phyloP scores from a whole-genome alignment of 345 rosid species.

The Luvunga scandens region DNA sequence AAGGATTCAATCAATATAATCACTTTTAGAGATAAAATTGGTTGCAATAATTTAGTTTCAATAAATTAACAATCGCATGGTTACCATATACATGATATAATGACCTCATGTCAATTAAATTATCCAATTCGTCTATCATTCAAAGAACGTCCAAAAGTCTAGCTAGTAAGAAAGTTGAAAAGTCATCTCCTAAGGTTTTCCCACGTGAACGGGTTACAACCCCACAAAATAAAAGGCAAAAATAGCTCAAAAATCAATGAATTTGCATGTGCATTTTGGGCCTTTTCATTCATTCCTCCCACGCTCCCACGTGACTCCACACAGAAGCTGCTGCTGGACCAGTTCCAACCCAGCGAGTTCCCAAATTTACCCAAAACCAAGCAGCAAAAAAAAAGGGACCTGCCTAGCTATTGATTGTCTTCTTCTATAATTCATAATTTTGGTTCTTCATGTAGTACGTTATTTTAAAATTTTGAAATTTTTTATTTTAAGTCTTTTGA shows the following conservation, averaged over 20 bases:
- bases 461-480: too few relatives aligned
- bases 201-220: background rate
- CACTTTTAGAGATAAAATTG: too few relatives aligned
- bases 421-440: background rate
- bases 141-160: background rate
- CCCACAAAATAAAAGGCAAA: background rate
- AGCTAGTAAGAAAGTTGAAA: background rate
- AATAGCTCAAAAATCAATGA: constrained; percentile 26
- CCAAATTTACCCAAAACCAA: too few relatives aligned
- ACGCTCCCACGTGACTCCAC: constrained; percentile 29
- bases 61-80: too few relatives aligned
- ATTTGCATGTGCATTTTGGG: constrained; percentile 33
- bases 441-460: background rate
- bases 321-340: background rate
- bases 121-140: background rate
- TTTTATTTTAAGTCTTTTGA: too few relatives aligned
- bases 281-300: constrained; percentile 11
- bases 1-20: too few relatives aligned
- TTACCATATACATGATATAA: too few relatives aligned
- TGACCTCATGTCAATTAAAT: background rate
- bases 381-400: too few relatives aligned
- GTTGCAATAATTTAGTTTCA: too few relatives aligned
- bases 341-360: background rate
- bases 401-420: background rate
- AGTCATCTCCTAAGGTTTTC: constrained; percentile 13